These are phyloP conservation scores for Neurospora sp. DNA, from an alignment of 495 filamentous ascomycete genomes.

Conservation along the genomic window DNA sequence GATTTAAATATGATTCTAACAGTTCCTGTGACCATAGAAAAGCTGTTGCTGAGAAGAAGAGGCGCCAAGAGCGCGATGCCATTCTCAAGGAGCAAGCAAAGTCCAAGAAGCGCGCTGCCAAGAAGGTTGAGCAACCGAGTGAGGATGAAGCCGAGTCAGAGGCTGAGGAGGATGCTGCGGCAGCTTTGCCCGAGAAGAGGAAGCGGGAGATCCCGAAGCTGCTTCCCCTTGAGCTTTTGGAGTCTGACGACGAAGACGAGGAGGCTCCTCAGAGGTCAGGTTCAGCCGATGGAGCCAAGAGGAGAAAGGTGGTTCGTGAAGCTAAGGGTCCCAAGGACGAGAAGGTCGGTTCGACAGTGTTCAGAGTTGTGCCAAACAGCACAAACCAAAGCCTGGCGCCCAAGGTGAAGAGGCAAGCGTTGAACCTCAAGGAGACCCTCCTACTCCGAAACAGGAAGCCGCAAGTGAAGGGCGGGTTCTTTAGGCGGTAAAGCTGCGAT, in stretches of 20 bases:
- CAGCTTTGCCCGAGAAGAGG: slow-evolving; percentile 12
- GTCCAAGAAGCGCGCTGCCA: slow-evolving; percentile 23
- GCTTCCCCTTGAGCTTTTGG: slow-evolving; percentile 36
- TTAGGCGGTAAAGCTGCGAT: slow-evolving; percentile 23
- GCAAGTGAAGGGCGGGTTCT: slow-evolving; percentile 26
- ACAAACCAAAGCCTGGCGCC: slow-evolving; percentile 29
- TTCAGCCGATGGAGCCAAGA: slow-evolving; percentile 18
- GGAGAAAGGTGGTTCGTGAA: slow-evolving; percentile 24
- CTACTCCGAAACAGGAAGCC: slow-evolving; percentile 23
- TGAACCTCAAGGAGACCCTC: slow-evolving; percentile 24
- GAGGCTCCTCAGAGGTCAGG: slow-evolving; percentile 10
- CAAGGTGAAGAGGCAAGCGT: slow-evolving; percentile 22
- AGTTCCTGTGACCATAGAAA: slow-evolving; percentile 15
- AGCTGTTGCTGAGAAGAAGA: slow-evolving; percentile 32
- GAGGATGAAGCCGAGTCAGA: slow-evolving; percentile 9
- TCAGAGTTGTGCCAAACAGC: slow-evolving; percentile 25
- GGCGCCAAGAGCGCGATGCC: slow-evolving; percentile 35
- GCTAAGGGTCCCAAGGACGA: slow-evolving; percentile 25
- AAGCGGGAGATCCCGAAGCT: slow-evolving; percentile 27
- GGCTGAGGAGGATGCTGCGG: slow-evolving; percentile 10
- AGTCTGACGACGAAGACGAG: slow-evolving; percentile 33
- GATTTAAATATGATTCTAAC: slow-evolving; percentile 1
- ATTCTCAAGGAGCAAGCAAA: slow-evolving; percentile 36
- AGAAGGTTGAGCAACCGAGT: background rate
- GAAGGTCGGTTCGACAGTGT: slow-evolving; percentile 31